phyloP scores from a whole-genome alignment of 2,329 filamentous ascomycete genomes.

The Alternaria gaisen region DNA sequence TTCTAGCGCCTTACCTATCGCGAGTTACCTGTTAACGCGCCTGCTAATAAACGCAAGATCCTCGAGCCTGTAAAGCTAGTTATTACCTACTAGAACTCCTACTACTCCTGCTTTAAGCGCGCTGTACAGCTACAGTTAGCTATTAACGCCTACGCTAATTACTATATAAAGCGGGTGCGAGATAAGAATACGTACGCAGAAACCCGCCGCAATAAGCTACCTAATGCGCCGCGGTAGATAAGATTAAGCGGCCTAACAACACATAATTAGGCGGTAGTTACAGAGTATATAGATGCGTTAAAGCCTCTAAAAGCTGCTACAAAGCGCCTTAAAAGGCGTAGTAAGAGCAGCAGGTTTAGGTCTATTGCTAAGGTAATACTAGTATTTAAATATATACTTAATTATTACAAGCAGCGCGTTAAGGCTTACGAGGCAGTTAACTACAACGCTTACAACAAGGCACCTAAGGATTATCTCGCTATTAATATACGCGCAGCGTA shows the following conservation, averaged over 20 bases:
- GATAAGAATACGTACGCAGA: background rate
- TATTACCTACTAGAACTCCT: background rate
- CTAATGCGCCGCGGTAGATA: background rate
- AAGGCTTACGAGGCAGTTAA: background rate
- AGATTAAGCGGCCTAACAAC: conserved; percentile 1
- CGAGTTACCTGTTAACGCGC: background rate
- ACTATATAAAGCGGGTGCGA: background rate
- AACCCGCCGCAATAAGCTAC: background rate
- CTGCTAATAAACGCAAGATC: background rate
- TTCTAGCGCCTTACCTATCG: background rate
- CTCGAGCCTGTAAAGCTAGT: background rate
- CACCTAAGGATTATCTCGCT: conserved; percentile 10
- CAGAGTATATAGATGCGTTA: conserved; percentile 8
- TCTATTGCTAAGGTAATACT: conserved; percentile 5
- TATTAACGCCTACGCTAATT: background rate
- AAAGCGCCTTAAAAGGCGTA: conserved; percentile 8
- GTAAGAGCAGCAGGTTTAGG: background rate
- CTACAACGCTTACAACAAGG: background rate
- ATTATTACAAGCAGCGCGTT: background rate
- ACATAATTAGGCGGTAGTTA: conserved; percentile 7
- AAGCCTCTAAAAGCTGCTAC: conserved; percentile 4
- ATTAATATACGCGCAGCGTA: conserved; percentile 15
- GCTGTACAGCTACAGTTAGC: background rate
- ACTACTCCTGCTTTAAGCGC: background rate
- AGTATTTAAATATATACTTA: conserved; percentile 4